Base-by-base conservation (phyloP, 2,329 filamentous ascomycete genomes). In the Aspergillus jensenii region DNA sequence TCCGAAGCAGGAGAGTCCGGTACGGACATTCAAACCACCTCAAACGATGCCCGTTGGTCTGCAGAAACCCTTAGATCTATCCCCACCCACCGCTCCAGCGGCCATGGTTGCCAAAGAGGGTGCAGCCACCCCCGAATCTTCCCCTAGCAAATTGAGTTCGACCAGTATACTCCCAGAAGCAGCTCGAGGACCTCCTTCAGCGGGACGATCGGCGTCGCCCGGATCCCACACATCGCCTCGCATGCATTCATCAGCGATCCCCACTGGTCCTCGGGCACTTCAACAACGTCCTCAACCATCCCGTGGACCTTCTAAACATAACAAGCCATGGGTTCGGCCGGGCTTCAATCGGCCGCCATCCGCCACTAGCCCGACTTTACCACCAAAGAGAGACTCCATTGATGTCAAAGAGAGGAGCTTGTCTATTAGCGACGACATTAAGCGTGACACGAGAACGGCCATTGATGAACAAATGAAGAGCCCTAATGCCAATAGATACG, bases 261-360 rank as follows among this genome's bases (percentile, higher is more conserved):
- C 76, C 12, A 78, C 75, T 8, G 76, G 74, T 3, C 76, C 76
- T 35, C 74, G 76, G 51, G 75, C 75, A 6, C 67, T 73, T n/a
- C 70, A 75, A 46, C 71, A 73, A 57, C 69, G 72, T 48, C 65
- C 67, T 7, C 59, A 68, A 37, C 65, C 65, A 14, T 68, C 71
- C 11, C 67, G 74, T 27, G 68, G 68, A 6, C 63, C 67, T 17
- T 62, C 70, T 4, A 78, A 77, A 55, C 62, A 48, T 15, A 75
- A 69, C 52, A 76, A 76, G 59, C 72, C 72, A 58, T 77, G 75
- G 75, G 66, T 72, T 46, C 73, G 74, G 31, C 68, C 74, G 27
- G 73, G 71, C 14, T 77, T 74, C 52, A 65, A 56, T 39, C 65
- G 69, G 31, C 64, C 65, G 0, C 67, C 66, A 4, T 59, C 68